These are phyloP conservation scores for Pseudoturritis turrita DNA, from an alignment of 345 rosid species.

Conservation along the genomic window DNA sequence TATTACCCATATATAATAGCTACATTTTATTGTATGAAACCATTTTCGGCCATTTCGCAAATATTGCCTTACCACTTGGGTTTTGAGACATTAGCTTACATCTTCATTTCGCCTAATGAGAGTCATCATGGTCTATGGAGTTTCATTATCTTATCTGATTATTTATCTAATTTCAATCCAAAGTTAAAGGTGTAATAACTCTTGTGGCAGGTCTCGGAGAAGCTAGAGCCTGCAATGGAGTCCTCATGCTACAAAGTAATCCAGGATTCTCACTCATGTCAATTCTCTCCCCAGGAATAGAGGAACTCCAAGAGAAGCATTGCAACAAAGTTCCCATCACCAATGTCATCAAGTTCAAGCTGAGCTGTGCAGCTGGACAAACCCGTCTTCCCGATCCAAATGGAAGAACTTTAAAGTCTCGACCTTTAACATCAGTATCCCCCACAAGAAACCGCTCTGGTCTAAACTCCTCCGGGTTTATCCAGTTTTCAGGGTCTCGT, in stretches of 20 bases:
- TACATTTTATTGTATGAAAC: neutral
- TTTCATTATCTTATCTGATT: neutral
- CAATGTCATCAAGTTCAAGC: slow-evolving; percentile 37
- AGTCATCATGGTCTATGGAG: neutral
- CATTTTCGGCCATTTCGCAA: neutral
- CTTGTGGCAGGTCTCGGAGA: slow-evolving; percentile 25
- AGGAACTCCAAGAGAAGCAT: slow-evolving; percentile 38
- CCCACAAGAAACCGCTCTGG: slow-evolving; percentile 40
- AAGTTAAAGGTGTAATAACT: neutral
- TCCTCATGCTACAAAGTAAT: slow-evolving; percentile 35
- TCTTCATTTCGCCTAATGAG: neutral
- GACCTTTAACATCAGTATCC: slow-evolving; percentile 42
- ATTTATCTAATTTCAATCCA: neutral
- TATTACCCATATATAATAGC: neutral
- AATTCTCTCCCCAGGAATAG: slow-evolving; percentile 16
- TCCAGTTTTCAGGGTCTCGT: slow-evolving; percentile 35
- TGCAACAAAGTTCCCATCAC: slow-evolving; percentile 45
- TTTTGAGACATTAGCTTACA: slow-evolving; percentile 2
- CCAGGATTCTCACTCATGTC: slow-evolving; percentile 37
- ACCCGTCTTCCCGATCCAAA: slow-evolving; percentile 45
- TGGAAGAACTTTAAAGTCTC: slow-evolving; percentile 44
- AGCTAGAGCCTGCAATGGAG: slow-evolving; percentile 37
- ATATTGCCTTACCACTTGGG: neutral
- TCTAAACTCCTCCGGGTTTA: slow-evolving; percentile 33
- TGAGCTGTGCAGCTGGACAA: slow-evolving; percentile 48